Evolutionary conservation across 768 basidiomycete genomes (phyloP), one percentile per base, ranked within the genome.

Genomic region (Hebeloma cylindrosporum): DNA sequence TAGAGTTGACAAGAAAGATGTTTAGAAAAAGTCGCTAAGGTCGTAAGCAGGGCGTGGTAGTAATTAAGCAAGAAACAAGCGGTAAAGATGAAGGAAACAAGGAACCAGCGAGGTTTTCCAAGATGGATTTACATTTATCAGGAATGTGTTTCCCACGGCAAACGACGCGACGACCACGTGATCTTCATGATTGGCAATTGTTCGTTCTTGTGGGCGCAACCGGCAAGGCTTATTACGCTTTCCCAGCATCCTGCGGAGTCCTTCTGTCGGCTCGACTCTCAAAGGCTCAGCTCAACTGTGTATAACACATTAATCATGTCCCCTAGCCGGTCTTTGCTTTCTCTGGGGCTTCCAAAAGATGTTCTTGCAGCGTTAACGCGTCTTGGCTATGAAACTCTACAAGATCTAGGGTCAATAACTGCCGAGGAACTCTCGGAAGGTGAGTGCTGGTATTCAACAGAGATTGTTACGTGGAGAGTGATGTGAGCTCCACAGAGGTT

Each of bases 381-480:
- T 28, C 72, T 75, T 28, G 83, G 83, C 5, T 86, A 83, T 54
- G 74, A 79, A 56, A 79, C 73, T 5, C 54, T 79, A 2, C 65
- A 74, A 39, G 84, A 87, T 52, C 54, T 86, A 6, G 59, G 59
- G 11, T 59, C 60, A 6, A 57, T 65, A 2, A 70, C 75, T 2
- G 64, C 71, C 3, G 76, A 79, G 43, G 48, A 53, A n/a, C 57
- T 85, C 16, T 70, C 78, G 17, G 65, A 70, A 67, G 80, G 84
- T 80, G 21, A 40, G 60, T 44, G 11, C 8, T 10, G 34, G 25
- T n/a, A n/a, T n/a, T 23, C 17, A 44, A 11, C 9, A 22, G n/a
- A 23, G 7, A 13, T 18, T 1, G 17, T 10, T 26, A 22, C 9
- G 7, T 18, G 8, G 13, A 39, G 43, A 20, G 22, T 8, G 18